Base-by-base conservation (phyloP, 2,329 filamentous ascomycete species). In the Phaeosphaeriaceae sp. region DNA sequence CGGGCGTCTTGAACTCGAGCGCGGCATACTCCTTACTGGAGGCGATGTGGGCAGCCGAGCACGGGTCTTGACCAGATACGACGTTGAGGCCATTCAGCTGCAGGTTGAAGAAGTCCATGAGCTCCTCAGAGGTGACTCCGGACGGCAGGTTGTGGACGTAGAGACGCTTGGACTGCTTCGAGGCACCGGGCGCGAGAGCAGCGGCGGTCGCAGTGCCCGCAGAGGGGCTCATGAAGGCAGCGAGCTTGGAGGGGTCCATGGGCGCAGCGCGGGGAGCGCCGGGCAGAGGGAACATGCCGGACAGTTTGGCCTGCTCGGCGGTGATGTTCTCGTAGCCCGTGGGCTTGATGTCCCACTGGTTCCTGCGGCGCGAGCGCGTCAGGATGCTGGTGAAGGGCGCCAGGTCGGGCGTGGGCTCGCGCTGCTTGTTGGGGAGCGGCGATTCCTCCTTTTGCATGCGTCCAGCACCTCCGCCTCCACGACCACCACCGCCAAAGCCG, bases 321-420 rank as follows among this genome's bases (percentile, higher is more conserved):
- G 95, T 97, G 65, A 99, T 94, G 78, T 95, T 96, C 75, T 99
- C 96, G 74, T 99, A 99, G 46, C 95, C 94, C 17, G 93, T 92
- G 6, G 95, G 95, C 81, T 99, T 99, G 78, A 99, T 97, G 77
- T 99, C 96, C 95, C 95, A 99, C 79, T 99, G 96, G 36, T 93
- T 98, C 83, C 99, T 83, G 58, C 95, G 90, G 68, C 96, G 90
- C 83, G 93, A 95, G 70, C 94, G 89, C 73, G 94, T 89, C 63
- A 93, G 82, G 58, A 99, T 84, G 3, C 92, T 87, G n/a, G 90
- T 83, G 58, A 96, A 83, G 71, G 96, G 88, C 59, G 93, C 96
- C 74, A 99, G 83, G 77, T 99, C 96, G 36, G 95, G 96, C 0
- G 95, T 99, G 7, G 95, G 92, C 79, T 99, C 95, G 77, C 92